Evolutionary conservation across 2,329 filamentous ascomycete genomes (phyloP).

Genomic region (Xylaria sp.): DNA sequence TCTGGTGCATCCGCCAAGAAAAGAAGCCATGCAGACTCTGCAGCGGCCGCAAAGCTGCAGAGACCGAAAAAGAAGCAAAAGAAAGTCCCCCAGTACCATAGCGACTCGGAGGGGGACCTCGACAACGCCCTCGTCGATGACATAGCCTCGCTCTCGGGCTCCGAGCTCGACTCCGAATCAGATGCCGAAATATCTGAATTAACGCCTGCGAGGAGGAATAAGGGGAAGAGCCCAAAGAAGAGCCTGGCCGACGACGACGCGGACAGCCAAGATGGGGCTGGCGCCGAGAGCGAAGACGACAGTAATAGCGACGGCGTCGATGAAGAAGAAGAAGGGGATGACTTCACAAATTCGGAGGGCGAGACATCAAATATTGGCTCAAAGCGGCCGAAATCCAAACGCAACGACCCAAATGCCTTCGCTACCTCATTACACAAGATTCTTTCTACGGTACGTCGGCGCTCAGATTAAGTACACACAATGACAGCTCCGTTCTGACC

Average conservation of each 20-base stretch:
- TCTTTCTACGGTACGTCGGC: conserved; percentile 68
- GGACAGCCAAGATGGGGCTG: conserved; percentile 39
- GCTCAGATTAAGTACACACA: neutral
- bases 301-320: conserved; percentile 43
- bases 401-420: conserved; percentile 91
- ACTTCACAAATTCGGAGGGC: conserved; percentile 44
- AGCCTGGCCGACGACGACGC: conserved; percentile 41
- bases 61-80: conserved; percentile 64
- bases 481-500: conserved; percentile 11
- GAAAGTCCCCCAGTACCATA: conserved; percentile 63
- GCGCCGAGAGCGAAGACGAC: conserved; percentile 41
- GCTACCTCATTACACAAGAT: conserved; percentile 95
- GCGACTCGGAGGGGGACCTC: conserved; percentile 68
- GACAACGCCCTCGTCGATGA: conserved; percentile 65
- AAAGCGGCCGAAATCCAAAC: conserved; percentile 73
- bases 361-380: conserved; percentile 46
- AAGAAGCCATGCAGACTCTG: conserved; percentile 45
- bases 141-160: conserved; percentile 51
- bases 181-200: conserved; percentile 46
- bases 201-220: conserved; percentile 40
- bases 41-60: conserved; percentile 48
- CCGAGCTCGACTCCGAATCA: conserved; percentile 50
- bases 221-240: conserved; percentile 18
- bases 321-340: conserved; percentile 44
- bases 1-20: conserved; percentile 46